Percentiles rank a stretch among this genome's conserved stretches.
Evolutionary conservation across 2,329 filamentous ascomycete species (phyloP).

Genomic region (Xylariaceae sp.): DNA sequence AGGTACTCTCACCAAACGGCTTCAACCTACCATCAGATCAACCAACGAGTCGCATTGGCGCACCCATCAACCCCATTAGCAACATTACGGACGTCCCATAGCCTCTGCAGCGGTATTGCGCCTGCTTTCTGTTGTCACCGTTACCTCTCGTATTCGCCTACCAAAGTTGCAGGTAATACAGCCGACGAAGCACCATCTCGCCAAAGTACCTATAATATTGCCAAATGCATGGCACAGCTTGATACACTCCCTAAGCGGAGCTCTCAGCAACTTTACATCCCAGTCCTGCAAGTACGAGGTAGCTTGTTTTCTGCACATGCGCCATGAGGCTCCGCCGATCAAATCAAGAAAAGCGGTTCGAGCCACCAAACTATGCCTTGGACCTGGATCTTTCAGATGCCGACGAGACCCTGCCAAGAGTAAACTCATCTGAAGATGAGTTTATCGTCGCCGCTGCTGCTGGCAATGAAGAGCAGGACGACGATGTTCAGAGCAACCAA

Average conservation of each 20-base stretch:
- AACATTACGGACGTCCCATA: too few species aligned
- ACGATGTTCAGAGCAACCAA: slow-evolving; percentile 9
- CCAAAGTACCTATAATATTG: background rate
- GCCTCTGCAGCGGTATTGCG: too few species aligned
- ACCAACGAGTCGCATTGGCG: too few species aligned
- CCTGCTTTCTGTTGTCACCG: too few species aligned
- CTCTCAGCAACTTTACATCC: slow-evolving; percentile 13
- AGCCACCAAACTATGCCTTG: slow-evolving; percentile 28
- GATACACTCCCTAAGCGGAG: slow-evolving; percentile 24
- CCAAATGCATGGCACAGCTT: slow-evolving; percentile 3
- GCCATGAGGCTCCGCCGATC: slow-evolving; percentile 41
- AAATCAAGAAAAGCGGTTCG: slow-evolving; percentile 37
- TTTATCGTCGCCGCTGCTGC: slow-evolving; percentile 31
- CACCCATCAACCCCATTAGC: too few species aligned
- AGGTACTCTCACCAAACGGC: too few species aligned
- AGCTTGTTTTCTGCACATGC: slow-evolving; percentile 18
- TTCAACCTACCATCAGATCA: too few species aligned
- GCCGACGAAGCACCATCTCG: too few species aligned
- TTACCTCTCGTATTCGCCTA: too few species aligned
- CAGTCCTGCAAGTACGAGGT: slow-evolving; percentile 10
- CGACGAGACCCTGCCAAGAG: slow-evolving; percentile 27
- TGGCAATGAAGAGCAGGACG: slow-evolving; percentile 15
- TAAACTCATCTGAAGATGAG: slow-evolving; percentile 36
- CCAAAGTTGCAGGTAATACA: too few species aligned
- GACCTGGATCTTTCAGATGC: slow-evolving; percentile 33